Percentiles rank a stretch among this genome's conserved stretches.
These are phyloP conservation scores for Sutorius eximius DNA, from an alignment of 1,284 basidiomycete genomes.

Conservation along the genomic window DNA sequence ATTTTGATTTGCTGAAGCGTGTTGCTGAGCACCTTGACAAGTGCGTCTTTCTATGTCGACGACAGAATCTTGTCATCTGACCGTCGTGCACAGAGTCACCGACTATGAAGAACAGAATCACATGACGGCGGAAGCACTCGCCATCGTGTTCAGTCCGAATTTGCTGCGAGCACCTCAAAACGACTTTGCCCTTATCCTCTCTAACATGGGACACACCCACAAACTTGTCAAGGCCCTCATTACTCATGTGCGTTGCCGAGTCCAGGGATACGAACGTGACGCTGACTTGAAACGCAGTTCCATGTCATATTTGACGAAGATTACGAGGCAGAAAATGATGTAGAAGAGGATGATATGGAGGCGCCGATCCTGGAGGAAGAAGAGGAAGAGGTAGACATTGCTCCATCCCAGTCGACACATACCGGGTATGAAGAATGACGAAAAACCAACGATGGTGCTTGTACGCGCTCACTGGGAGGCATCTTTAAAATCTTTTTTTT, in stretches of 20 bases:
- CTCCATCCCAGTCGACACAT: slow-evolving; percentile 29
- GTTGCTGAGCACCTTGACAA: slow-evolving; percentile 81
- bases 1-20: slow-evolving; percentile 74
- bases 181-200: slow-evolving; percentile 70
- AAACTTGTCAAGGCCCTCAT: slow-evolving; percentile 77
- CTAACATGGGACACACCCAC: slow-evolving; percentile 75
- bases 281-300: slow-evolving; percentile 34
- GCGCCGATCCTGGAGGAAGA: slow-evolving; percentile 51
- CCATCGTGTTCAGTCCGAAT: slow-evolving; percentile 83
- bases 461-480: slow-evolving; percentile 7
- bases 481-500: slow-evolving; percentile 13
- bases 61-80: slow-evolving; percentile 2
- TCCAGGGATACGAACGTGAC: not conserved
- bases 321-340: slow-evolving; percentile 42
- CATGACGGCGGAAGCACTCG: slow-evolving; percentile 80
- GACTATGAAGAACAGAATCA: slow-evolving; percentile 84
- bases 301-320: slow-evolving; percentile 54
- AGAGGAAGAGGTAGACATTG: slow-evolving; percentile 41
- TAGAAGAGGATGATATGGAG: slow-evolving; percentile 48
- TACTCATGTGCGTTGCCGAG: slow-evolving; percentile 59
- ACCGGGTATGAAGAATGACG: slow-evolving; percentile 25
- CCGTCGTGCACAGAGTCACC: slow-evolving; percentile 56
- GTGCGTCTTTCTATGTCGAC: slow-evolving; percentile 39
- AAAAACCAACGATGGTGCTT: slow-evolving; percentile 2
- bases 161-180: slow-evolving; percentile 68